These are phyloP conservation scores for Lactarius sp. DNA, from an alignment of 768 basidiomycete species.

Conservation along the genomic window DNA sequence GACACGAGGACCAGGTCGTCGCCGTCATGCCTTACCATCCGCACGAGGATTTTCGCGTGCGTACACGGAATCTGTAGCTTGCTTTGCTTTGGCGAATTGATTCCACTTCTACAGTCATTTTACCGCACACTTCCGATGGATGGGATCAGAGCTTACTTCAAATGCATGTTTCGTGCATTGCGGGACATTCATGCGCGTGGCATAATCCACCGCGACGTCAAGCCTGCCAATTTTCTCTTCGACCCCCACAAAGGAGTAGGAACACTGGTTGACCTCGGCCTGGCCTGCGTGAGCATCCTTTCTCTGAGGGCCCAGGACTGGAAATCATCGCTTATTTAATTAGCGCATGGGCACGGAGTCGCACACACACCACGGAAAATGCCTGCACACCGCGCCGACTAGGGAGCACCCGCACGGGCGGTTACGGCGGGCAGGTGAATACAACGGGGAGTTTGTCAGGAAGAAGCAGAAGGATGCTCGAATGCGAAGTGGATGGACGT, in stretches of 20 bases:
- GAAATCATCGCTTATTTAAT: not conserved
- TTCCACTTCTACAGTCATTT: slow-evolving; percentile 56
- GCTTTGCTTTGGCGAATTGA: slow-evolving; percentile 1
- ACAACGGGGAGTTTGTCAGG: slow-evolving; percentile 48
- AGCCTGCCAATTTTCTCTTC: slow-evolving; percentile 96
- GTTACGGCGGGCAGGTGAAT: slow-evolving; percentile 40
- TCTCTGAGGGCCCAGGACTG: not conserved
- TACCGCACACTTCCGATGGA: slow-evolving; percentile 67
- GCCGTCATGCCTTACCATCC: slow-evolving; percentile 90
- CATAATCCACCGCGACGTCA: slow-evolving; percentile 95
- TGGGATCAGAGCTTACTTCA: slow-evolving; percentile 81
- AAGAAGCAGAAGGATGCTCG: slow-evolving; percentile 58
- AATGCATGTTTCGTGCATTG: slow-evolving; percentile 85
- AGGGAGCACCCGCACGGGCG: slow-evolving; percentile 65
- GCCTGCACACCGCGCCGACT: slow-evolving; percentile 73
- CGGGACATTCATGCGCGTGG: slow-evolving; percentile 81
- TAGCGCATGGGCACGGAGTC: slow-evolving; percentile 48
- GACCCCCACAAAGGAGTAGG: slow-evolving; percentile 81
- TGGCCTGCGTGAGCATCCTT: slow-evolving; percentile 70
- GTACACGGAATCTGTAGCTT: slow-evolving; percentile 31
- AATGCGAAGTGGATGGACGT: slow-evolving; percentile 44
- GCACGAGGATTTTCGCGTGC: slow-evolving; percentile 89
- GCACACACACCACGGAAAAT: slow-evolving; percentile 46
- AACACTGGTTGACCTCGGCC: slow-evolving; percentile 89
- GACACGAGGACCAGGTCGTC: slow-evolving; percentile 87